A percentile compares a stretch with the other conserved stretches of the same genome.
Evolutionary conservation across 2,329 filamentous ascomycete species (phyloP).

Genomic region (Paramyrothecium sp.): DNA sequence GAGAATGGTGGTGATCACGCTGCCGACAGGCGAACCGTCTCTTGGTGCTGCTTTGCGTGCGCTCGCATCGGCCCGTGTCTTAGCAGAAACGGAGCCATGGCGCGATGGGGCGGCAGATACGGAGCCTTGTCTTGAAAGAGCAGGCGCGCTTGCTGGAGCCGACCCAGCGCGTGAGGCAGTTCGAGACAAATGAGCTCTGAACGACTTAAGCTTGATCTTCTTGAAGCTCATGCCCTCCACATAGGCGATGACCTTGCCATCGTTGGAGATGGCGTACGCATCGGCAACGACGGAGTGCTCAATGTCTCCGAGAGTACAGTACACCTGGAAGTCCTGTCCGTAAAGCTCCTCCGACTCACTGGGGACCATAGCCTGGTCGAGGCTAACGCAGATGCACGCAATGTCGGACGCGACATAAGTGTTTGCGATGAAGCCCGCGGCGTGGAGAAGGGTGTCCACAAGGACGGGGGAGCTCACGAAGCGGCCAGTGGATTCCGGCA

Average conservation of each 20-base stretch:
- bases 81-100: neutral
- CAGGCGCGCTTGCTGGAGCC: neutral
- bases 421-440: constrained; percentile 28
- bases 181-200: neutral
- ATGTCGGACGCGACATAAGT: constrained; percentile 18
- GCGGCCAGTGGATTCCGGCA: neutral
- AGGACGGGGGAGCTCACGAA: constrained; percentile 22
- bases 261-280: constrained; percentile 18
- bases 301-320: constrained; percentile 23
- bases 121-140: neutral
- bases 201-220: constrained; percentile 20
- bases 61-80: neutral
- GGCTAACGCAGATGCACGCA: constrained; percentile 24
- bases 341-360: constrained; percentile 14
- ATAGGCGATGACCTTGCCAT: constrained; percentile 15
- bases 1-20: constrained; percentile 30
- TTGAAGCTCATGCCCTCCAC: constrained; percentile 26
- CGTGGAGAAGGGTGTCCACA: constrained; percentile 27
- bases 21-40: neutral
- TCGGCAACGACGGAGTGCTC: constrained; percentile 20
- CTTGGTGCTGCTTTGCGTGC: neutral
- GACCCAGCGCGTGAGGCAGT: neutral
- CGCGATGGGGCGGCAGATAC: neutral
- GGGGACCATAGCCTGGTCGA: constrained; percentile 18
- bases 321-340: constrained; percentile 12